phyloP scores from a whole-genome alignment of 2,329 filamentous ascomycete genomes.

The Pseudogymnoascus sp. region DNA sequence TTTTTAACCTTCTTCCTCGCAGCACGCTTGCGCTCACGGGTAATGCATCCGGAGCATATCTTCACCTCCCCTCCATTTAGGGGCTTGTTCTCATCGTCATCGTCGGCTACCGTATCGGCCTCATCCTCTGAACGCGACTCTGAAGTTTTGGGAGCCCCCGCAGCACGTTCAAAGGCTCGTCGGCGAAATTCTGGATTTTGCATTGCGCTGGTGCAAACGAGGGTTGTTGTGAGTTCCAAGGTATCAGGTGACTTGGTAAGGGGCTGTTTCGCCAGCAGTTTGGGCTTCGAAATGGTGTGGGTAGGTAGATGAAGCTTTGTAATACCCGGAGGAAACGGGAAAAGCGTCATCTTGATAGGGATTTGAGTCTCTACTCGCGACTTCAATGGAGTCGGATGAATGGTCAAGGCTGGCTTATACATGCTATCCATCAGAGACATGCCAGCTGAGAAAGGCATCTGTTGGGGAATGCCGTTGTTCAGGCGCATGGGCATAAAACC shows the following conservation, averaged over 20 bases:
- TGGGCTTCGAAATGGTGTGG: slow-evolving; percentile 90
- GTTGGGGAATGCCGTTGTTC: slow-evolving; percentile 21
- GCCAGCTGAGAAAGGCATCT: slow-evolving; percentile 19
- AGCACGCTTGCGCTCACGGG: slow-evolving; percentile 81
- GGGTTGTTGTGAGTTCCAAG: slow-evolving; percentile 68
- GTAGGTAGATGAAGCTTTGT: slow-evolving; percentile 79
- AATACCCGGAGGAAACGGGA: slow-evolving; percentile 64
- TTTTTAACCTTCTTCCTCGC: slow-evolving; percentile 91
- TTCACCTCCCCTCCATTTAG: slow-evolving; percentile 88
- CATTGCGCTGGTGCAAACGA: slow-evolving; percentile 93
- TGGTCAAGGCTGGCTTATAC: slow-evolving; percentile 41
- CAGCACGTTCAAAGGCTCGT: slow-evolving; percentile 58
- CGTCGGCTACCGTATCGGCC: slow-evolving; percentile 41
- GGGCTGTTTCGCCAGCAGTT: slow-evolving; percentile 68
- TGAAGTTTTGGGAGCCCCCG: slow-evolving; percentile 32
- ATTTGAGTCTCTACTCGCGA: slow-evolving; percentile 97
- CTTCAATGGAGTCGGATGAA: slow-evolving; percentile 65
- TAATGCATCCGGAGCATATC: slow-evolving; percentile 88
- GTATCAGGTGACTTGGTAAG: slow-evolving; percentile 62
- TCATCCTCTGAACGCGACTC: slow-evolving; percentile 16
- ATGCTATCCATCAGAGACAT: slow-evolving; percentile 20
- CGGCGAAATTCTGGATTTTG: slow-evolving; percentile 57
- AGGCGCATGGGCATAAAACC: slow-evolving; percentile 21
- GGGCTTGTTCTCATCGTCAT: slow-evolving; percentile 53
- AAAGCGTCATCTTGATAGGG: slow-evolving; percentile 72